Base-by-base conservation (phyloP, 495 filamentous ascomycete species). In the Parathielavia appendiculata region DNA sequence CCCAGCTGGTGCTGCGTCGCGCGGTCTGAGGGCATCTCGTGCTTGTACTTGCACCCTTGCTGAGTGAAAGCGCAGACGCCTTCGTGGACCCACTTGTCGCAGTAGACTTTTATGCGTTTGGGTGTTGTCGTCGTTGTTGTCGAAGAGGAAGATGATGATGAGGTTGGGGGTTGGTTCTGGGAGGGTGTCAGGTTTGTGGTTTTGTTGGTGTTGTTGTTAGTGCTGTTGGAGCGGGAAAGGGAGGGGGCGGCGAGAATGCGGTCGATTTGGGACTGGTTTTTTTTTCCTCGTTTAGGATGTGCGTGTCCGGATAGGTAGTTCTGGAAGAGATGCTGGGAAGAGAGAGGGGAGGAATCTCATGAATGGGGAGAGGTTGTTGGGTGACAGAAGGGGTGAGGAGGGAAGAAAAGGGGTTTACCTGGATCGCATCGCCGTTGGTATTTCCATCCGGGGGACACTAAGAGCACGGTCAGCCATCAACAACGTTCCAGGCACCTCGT, bases 41-140 rank as follows among this genome's bases (percentile, higher is more conserved):
- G 91, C 71, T 87, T 88, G 75, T 83, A 96, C 62, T 86, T 78
- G 71, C 91, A 95, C 4, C 91, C 91, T 65, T 91, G 85, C 68
- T 92, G 87, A 39, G 79, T 83, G 71, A 88, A 96, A 64, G 88
- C 87, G 69, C 91, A 96, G 51, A 86, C 82, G 35, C 91, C 91
- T 46, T 85, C 84, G 59, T 86, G 84, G 44, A 95, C 83, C 89
- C 89, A 96, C 69, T 90, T 88, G 38, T 87, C 88, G 74, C 91
- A 95, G 69, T 86, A 93, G 48, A 84, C 73, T 67, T 96, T 96
- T 19, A 60, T 58, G 46, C 72, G 82, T 61, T 69, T 72, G 2
- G 62, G 66, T 47, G 45, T 70, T 69, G 66, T 68, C 66, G 26
- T 61, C 54, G 45, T 51, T 40, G 51, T 60, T 13, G n/a, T n/a